A percentile compares a stretch with the other conserved stretches of the same genome.
Conservation (phyloP, 1,139 yeast species). For the Suhomyces anneliseae region DNA sequence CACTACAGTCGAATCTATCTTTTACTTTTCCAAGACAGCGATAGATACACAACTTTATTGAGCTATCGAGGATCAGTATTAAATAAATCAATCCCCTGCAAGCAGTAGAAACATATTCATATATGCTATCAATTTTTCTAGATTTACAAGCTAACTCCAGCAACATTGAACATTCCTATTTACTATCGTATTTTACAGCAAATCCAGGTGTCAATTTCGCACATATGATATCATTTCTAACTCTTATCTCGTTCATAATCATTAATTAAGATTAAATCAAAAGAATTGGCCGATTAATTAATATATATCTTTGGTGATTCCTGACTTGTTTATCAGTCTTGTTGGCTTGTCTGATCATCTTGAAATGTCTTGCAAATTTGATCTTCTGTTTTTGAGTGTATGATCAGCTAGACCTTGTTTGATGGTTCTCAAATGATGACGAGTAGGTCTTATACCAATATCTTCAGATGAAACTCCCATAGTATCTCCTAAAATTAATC, state of each 20-base stretch:
- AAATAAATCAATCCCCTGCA: no score
- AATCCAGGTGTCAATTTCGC: no score
- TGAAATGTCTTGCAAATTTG: slow-evolving; percentile 44
- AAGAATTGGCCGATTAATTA: slow-evolving; percentile 19
- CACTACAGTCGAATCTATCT: no score
- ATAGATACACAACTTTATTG: no score
- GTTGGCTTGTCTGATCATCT: slow-evolving; percentile 30
- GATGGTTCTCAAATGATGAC: slow-evolving; percentile 23
- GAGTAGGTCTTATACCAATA: slow-evolving; percentile 32
- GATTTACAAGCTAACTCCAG: no score
- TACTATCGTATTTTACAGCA: no score
- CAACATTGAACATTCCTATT: no score
- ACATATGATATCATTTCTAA: no score
- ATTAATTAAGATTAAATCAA: slow-evolving; percentile 46
- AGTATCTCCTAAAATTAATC: slow-evolving; percentile 38
- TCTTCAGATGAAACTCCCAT: slow-evolving; percentile 29
- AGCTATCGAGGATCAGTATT: no score
- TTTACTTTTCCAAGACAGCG: no score
- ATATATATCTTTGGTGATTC: slow-evolving; percentile 30
- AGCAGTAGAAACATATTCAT: no score
- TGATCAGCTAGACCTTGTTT: slow-evolving; percentile 10
- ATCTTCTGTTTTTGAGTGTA: slow-evolving; percentile 16
- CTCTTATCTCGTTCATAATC: slow-evolving; percentile 55
- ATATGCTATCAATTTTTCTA: no score
- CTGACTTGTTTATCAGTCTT: slow-evolving; percentile 29